phyloP scores from a whole-genome alignment of 768 basidiomycete species.

The Dentipellis sp. region DNA sequence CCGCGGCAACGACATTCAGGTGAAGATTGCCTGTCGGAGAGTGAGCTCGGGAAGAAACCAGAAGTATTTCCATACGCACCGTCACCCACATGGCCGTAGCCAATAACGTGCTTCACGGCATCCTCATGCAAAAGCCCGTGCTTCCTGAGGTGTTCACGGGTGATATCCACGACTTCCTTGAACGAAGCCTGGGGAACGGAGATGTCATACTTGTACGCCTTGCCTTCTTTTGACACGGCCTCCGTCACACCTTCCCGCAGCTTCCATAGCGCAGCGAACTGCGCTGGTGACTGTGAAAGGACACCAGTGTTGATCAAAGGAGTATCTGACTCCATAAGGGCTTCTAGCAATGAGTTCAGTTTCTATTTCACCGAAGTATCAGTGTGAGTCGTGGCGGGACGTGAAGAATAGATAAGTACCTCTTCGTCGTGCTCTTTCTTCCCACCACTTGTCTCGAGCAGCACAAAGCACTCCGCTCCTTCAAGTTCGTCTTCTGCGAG shows the following conservation, averaged over 20 bases:
- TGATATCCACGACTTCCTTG: constrained; percentile 77
- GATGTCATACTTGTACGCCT: constrained; percentile 95
- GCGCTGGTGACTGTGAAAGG: constrained; percentile 82
- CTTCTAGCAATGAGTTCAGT: constrained; percentile 69
- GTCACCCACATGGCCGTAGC: constrained; percentile 96
- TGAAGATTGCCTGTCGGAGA: constrained; percentile 73
- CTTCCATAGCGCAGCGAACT: constrained; percentile 86
- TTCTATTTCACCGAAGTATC: constrained; percentile 45
- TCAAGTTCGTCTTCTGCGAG: constrained; percentile 66
- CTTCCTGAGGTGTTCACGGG: constrained; percentile 59
- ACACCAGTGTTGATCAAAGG: constrained; percentile 85
- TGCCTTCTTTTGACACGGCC: constrained; percentile 87
- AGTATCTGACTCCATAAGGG: constrained; percentile 61
- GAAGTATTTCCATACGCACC: constrained; percentile 40
- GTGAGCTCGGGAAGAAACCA: neutral
- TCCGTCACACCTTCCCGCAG: constrained; percentile 90
- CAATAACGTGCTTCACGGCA: constrained; percentile 77
- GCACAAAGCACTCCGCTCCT: constrained; percentile 79
- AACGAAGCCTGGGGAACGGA: constrained; percentile 82
- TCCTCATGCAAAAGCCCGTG: constrained; percentile 63
- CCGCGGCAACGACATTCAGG: constrained; percentile 78
- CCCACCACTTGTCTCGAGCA: constrained; percentile 92
- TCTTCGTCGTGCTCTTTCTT: constrained; percentile 90
- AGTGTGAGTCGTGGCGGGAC: neutral
- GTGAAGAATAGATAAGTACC: constrained; percentile 31